Base-by-base conservation (phyloP, 1,139 yeast genomes). In the Kodamaea sp. region DNA sequence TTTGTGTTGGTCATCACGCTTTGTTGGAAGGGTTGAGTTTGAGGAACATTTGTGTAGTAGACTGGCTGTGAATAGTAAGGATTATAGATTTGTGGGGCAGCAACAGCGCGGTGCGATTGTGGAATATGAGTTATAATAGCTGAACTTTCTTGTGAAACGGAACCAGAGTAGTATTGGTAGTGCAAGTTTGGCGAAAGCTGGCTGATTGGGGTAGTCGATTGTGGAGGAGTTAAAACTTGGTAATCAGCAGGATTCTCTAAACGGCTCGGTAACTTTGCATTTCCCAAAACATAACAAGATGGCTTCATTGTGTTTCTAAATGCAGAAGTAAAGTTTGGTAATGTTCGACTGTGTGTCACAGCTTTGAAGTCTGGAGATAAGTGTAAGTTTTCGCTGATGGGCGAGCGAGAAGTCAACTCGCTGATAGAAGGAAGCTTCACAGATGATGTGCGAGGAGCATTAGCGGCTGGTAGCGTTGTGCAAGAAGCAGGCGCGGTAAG, bases 351-450 rank as follows among this genome's bases (percentile, higher is more conserved):
- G 10, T 6, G 12, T 8, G 27, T 15, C 27, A 32, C 9, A 25
- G 25, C 23, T 31, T 34, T 36, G 26, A 29, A 10, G 10, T 35
- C 36, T 12, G 50, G 46, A 24, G 50, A 41, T 12, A 38, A 24
- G n/a, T 36, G 44, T 25, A 39, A 33, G 27, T 42, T 42, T 29
- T 47, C 51, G 25, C 38, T 34, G 15, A 47, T 38, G 6, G 55
- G 43, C 22, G 53, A 46, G 10, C 47, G 36, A 9, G 56, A 48
- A n/a, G 70, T 63, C 47, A 66, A 56, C 43, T 66, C 70, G 43
- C 55, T 59, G 36, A 66, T 64, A 4, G 69, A 60, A 10, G 71
- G 70, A 45, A 65, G 58, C 43, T 54, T 60, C 29, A 63, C 46
- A 27, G 24, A 29, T 11, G 34, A 31, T 8, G 35, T 23, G 20